Percentiles rank a stretch among this genome's conserved stretches.
Evolutionary conservation across 1,139 yeast species (phyloP).

Genomic region (Magnusiomyces paraingens): DNA sequence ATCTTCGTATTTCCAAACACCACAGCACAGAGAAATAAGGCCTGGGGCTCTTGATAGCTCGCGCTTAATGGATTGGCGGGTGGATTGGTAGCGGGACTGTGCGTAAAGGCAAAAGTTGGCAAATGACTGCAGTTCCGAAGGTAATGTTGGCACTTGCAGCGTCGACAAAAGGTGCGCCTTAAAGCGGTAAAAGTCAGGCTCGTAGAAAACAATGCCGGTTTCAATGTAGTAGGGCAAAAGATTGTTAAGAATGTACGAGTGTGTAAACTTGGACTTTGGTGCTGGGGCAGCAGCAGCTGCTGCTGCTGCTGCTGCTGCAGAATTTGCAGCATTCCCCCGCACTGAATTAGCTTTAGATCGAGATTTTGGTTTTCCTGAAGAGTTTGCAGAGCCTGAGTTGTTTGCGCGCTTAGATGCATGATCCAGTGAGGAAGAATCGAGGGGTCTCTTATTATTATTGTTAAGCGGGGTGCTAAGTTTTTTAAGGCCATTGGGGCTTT

Average conservation of each 20-base stretch:
- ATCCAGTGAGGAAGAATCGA: background rate
- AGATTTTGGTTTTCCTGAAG: background rate
- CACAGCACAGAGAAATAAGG: slow-evolving; percentile 15
- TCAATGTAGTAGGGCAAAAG: slow-evolving; percentile 6
- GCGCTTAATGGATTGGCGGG: slow-evolving; percentile 11
- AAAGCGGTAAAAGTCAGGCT: slow-evolving; percentile 3
- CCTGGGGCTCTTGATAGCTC: slow-evolving; percentile 12
- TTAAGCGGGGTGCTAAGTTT: too few relatives aligned
- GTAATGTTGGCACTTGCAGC: background rate
- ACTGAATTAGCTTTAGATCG: background rate
- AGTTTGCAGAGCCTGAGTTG: background rate
- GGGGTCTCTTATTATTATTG: background rate
- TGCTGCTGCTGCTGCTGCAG: background rate
- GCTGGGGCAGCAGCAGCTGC: background rate
- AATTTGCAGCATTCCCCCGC: background rate
- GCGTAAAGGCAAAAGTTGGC: slow-evolving; percentile 13
- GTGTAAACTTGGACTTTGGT: background rate
- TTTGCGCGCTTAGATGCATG: background rate
- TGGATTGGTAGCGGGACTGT: slow-evolving; percentile 12
- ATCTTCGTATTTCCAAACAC: slow-evolving; percentile 15
- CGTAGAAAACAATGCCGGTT: slow-evolving; percentile 7
- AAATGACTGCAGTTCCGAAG: slow-evolving; percentile 15
- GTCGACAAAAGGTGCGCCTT: slow-evolving; percentile 4
- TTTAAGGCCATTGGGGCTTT: too few relatives aligned
- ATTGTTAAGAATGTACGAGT: background rate